A percentile compares a stretch with the other conserved stretches of the same genome.
phyloP scores from a whole-genome alignment of 2,329 filamentous ascomycete genomes.

The Penicillium sp. region DNA sequence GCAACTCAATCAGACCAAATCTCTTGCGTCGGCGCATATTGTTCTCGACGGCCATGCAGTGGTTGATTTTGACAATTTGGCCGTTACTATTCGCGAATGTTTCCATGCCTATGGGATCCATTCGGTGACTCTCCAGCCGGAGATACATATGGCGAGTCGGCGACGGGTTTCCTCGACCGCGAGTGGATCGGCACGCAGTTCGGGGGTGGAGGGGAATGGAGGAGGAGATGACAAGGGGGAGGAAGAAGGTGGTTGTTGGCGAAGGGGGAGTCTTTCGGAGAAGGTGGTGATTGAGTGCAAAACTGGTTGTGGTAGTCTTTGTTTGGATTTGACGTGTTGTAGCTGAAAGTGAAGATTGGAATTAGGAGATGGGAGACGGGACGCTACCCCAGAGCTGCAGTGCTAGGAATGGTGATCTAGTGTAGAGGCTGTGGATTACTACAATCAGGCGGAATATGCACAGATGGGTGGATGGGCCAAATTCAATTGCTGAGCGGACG shows the following conservation, averaged over 20 bases:
- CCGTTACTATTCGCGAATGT: slow-evolving; percentile 9
- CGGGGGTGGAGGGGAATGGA: background rate
- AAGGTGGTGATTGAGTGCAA: slow-evolving; percentile 2
- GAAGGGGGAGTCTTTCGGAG: background rate
- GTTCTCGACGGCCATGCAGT: slow-evolving; percentile 1
- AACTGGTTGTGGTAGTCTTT: slow-evolving; percentile 4
- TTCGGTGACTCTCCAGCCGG: slow-evolving; percentile 11
- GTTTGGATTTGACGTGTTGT: slow-evolving; percentile 5
- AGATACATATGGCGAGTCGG: background rate
- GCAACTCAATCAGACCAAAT: slow-evolving; percentile 5
- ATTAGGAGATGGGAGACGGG: too few relatives aligned
- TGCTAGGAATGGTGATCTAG: too few relatives aligned
- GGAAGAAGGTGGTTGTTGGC: background rate
- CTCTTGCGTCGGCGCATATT: slow-evolving; percentile 8
- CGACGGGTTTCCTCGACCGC: background rate
- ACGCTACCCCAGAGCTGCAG: too few relatives aligned
- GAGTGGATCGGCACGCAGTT: background rate
- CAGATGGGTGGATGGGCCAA: too few relatives aligned
- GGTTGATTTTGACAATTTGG: slow-evolving; percentile 4
- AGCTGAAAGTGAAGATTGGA: background rate
- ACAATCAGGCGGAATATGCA: too few relatives aligned
- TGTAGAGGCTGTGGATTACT: too few relatives aligned
- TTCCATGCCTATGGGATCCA: slow-evolving; percentile 12
- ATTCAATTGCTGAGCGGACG: too few relatives aligned
- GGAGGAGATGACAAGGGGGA: background rate